A percentile compares a stretch with the other conserved stretches of the same genome.
These are phyloP conservation scores for Phylloporus gajari DNA, from an alignment of 1,284 basidiomycete species.

Conservation along the genomic window DNA sequence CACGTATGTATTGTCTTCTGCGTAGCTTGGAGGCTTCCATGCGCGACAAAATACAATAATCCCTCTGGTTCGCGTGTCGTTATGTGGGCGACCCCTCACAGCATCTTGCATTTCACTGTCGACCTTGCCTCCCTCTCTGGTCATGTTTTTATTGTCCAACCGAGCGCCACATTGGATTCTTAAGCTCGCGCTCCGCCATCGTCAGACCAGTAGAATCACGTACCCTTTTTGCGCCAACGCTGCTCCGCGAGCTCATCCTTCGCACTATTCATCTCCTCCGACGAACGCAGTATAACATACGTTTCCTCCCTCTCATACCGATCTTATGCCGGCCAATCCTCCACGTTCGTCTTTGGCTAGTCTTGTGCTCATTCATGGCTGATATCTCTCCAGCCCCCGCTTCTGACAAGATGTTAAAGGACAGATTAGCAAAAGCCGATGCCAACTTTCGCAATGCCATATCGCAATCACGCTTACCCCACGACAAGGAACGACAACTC, in stretches of 20 bases:
- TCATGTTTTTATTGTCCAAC: background rate
- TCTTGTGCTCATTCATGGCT: constrained; percentile 4
- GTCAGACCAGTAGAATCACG: constrained; percentile 15
- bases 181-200: constrained; percentile 13
- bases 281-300: background rate
- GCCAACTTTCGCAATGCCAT: constrained; percentile 18
- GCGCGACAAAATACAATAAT: background rate
- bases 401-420: constrained; percentile 20
- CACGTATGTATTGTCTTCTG: background rate
- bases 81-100: background rate
- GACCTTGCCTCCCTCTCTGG: background rate
- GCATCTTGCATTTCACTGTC: background rate
- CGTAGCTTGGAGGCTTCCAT: background rate
- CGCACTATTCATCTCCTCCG: background rate
- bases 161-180: constrained; percentile 6
- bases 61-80: background rate
- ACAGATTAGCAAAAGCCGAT: background rate
- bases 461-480: constrained; percentile 4
- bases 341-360: constrained; percentile 21
- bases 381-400: constrained; percentile 18
- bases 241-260: background rate
- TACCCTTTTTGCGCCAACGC: background rate
- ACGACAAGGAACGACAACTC: constrained; percentile 16
- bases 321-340: background rate
- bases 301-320: background rate